Evolutionary conservation across 2,329 filamentous ascomycete genomes (phyloP), one percentile per base, ranked within the genome.

Genomic region (Fusarium hainanense): DNA sequence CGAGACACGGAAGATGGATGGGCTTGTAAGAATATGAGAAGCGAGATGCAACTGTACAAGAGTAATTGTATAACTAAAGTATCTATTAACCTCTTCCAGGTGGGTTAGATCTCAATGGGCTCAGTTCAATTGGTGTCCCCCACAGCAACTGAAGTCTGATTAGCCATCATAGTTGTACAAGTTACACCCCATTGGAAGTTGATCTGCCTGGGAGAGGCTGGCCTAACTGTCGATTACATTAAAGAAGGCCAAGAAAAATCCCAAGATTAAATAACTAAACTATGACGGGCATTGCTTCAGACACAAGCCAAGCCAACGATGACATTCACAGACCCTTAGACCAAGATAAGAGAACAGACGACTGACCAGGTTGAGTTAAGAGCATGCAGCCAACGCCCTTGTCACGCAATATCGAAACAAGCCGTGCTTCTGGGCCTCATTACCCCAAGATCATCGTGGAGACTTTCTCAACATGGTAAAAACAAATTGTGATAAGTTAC

Each of bases 1-100:
- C 57, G 58, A 58, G 66, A 62, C 14, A 57, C 25, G 6, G 30
- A 30, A 20, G 41, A 32, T 37, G 34, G 18, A 37, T 7, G 32
- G 64, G 9, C 30, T 13, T 71, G 68, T 70, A 71, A 61, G 68
- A 71, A 55, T 71, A 68, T 30, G 58, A 69, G 52, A 68, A 32
- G 32, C 50, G 48, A 40, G 32, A 46, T 55, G 50, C 54, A 14
- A 42, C 56, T 54, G 48, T 50, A 30, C 21, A 43, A 50, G 28
- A 50, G n/a, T 14, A 51, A 41, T 42, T 59, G 52, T 59, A 59
- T 28, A n/a, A 59, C 6, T 56, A 52, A 25, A 34, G 23, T 28
- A 30, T 5, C 34, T 4, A n/a, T 37, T 2, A 37, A 11, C 34
- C 34, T 37, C 10, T n/a, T 7, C 34, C 18, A 37, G 18, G 34